Evolutionary conservation across 495 filamentous ascomycete genomes (phyloP).

Genomic region (Pseudevernia furfuracea): DNA sequence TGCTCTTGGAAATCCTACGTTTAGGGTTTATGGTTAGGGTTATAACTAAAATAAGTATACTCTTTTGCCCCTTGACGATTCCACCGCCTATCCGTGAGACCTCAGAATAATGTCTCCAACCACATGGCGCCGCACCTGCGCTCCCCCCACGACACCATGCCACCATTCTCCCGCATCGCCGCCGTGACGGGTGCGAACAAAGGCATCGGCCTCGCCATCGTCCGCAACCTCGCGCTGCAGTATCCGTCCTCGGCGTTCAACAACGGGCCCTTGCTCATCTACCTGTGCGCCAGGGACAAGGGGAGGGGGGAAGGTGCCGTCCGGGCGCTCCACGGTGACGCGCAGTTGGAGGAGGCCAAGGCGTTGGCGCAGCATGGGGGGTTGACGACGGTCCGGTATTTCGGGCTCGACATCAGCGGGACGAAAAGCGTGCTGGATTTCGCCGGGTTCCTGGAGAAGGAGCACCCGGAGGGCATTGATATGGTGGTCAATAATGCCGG

Average conservation of each 20-base stretch:
- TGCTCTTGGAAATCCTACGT: neutral
- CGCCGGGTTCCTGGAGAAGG: slow-evolving; percentile 34
- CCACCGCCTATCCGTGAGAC: neutral
- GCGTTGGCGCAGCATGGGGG: slow-evolving; percentile 38
- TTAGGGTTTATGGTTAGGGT: slow-evolving; percentile 8
- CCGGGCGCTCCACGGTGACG: slow-evolving; percentile 33
- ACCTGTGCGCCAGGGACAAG: slow-evolving; percentile 43
- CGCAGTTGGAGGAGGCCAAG: slow-evolving; percentile 36
- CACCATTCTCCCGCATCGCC: slow-evolving; percentile 17
- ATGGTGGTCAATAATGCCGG: slow-evolving; percentile 46
- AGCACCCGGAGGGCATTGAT: slow-evolving; percentile 42
- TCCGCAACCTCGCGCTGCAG: slow-evolving; percentile 34
- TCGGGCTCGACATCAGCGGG: slow-evolving; percentile 38
- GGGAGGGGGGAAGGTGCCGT: slow-evolving; percentile 38
- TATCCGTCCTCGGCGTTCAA: slow-evolving; percentile 42
- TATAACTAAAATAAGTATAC: neutral
- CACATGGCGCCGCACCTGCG: neutral
- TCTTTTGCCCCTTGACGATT: neutral
- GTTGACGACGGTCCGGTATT: slow-evolving; percentile 35
- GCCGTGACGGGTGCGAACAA: slow-evolving; percentile 26
- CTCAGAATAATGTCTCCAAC: slow-evolving; percentile 1
- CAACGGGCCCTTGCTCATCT: slow-evolving; percentile 41
- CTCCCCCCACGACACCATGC: neutral
- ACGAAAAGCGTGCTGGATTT: slow-evolving; percentile 36
- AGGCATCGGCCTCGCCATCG: slow-evolving; percentile 26